Conservation (phyloP, 306 rosid genomes). For the Ormosia emarginata region DNA sequence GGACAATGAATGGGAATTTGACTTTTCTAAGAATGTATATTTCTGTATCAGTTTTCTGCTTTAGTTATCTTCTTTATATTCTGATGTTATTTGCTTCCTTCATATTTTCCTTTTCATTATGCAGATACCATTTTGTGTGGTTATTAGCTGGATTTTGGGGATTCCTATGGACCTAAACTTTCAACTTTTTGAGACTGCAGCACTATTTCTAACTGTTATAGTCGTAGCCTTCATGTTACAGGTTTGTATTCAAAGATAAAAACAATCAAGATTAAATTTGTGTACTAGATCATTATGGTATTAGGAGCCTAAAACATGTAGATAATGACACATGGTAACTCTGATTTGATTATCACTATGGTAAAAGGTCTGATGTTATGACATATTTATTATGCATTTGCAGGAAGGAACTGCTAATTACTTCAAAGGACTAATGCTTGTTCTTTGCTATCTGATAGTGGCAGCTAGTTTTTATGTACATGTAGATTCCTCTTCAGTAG, state of each 20-base stretch:
- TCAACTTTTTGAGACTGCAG: conserved; percentile 78
- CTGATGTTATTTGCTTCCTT: background rate
- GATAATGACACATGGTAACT: background rate
- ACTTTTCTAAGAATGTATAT: background rate
- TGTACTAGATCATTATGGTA: background rate
- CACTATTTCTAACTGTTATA: conserved; percentile 63
- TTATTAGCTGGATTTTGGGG: conserved; percentile 73
- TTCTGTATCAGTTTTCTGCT: background rate
- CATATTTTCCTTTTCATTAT: conserved; percentile 10
- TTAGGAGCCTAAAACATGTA: background rate
- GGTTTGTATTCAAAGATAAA: conserved; percentile 43
- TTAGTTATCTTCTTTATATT: background rate
- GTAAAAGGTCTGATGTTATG: background rate
- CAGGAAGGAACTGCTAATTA: conserved; percentile 86
- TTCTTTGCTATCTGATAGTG: conserved; percentile 78
- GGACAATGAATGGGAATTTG: background rate
- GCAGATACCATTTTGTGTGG: conserved; percentile 87
- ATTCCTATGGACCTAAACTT: conserved; percentile 75
- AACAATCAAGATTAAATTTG: background rate
- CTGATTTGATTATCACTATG: background rate
- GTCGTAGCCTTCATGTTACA: conserved; percentile 79
- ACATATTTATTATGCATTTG: conserved; percentile 26
- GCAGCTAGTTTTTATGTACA: conserved; percentile 86
- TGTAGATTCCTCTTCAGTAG: conserved; percentile 43
- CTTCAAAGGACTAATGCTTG: conserved; percentile 78